phyloP scores from a whole-genome alignment of 257 asterid species.

The Rehmannia glutinosa region DNA sequence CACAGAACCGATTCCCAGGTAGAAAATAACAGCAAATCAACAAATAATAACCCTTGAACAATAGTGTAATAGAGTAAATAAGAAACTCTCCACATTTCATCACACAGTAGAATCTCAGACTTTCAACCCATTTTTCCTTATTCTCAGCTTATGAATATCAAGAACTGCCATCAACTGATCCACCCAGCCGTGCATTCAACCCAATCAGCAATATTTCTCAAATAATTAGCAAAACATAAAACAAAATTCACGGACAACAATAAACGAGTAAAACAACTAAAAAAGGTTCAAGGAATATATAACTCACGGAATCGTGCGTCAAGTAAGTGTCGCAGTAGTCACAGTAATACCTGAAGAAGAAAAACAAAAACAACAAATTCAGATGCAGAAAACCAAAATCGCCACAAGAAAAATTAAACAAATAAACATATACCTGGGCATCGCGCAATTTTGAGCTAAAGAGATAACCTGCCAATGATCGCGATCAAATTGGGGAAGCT shows the following conservation, averaged over 20 bases:
- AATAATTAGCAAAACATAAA: neutral
- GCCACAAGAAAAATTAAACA: neutral
- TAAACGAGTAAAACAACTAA: neutral
- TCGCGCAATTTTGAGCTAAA: slow-evolving; percentile 21
- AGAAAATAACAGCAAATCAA: neutral
- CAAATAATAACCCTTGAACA: too few relatives aligned
- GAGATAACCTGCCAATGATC: neutral
- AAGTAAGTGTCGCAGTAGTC: slow-evolving; percentile 94
- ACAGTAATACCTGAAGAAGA: slow-evolving; percentile 68
- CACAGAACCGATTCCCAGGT: neutral
- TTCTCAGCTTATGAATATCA: neutral
- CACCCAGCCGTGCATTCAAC: neutral
- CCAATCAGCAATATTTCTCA: neutral
- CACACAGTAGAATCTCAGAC: neutral
- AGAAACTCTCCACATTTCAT: neutral
- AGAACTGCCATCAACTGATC: neutral
- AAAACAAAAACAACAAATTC: neutral
- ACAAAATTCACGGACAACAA: neutral
- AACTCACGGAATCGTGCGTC: slow-evolving; percentile 87
- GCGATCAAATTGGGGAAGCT: slow-evolving; percentile 19
- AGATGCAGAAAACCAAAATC: neutral
- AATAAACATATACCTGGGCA: slow-evolving; percentile 37
- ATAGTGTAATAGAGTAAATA: neutral
- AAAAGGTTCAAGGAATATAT: neutral
- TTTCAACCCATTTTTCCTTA: neutral